Percentiles rank a stretch among this genome's conserved stretches.
These are phyloP conservation scores for Penicillium sp. DNA, from an alignment of 2,329 filamentous ascomycete species.

Conservation along the genomic window DNA sequence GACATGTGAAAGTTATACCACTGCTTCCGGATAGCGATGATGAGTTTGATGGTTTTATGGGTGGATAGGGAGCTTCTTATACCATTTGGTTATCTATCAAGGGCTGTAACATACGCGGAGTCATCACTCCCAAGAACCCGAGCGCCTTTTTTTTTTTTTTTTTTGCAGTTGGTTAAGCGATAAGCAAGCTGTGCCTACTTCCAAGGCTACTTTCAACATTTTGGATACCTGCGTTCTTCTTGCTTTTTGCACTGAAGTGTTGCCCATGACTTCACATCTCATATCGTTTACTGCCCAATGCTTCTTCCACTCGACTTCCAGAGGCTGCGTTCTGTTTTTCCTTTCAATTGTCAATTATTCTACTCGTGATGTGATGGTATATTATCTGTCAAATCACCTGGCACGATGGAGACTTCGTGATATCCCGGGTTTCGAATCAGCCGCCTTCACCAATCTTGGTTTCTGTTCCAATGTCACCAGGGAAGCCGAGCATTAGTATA, in stretches of 20 bases:
- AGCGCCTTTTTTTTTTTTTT: no score
- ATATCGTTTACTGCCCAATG: not conserved
- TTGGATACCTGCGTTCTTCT: not conserved
- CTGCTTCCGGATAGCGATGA: not conserved
- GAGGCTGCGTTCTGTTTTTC: not conserved
- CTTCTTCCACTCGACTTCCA: not conserved
- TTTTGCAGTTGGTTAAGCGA: not conserved
- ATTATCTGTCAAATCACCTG: no score
- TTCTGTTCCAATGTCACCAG: no score
- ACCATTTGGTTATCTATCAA: not conserved
- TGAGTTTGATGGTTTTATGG: conserved; percentile 2
- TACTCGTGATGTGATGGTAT: no score
- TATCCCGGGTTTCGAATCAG: no score
- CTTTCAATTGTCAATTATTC: not conserved
- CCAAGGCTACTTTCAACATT: not conserved
- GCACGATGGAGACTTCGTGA: no score
- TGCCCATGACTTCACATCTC: not conserved
- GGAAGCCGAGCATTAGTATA: no score
- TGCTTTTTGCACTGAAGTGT: not conserved
- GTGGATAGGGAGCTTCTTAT: not conserved
- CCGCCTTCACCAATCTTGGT: no score
- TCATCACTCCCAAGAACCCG: no score
- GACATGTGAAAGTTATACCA: conserved; percentile 1
- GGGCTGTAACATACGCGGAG: no score
- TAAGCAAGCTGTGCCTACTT: not conserved